These are phyloP conservation scores for Pseudonectria buxi DNA, from an alignment of 2,329 filamentous ascomycete genomes.

Conservation along the genomic window DNA sequence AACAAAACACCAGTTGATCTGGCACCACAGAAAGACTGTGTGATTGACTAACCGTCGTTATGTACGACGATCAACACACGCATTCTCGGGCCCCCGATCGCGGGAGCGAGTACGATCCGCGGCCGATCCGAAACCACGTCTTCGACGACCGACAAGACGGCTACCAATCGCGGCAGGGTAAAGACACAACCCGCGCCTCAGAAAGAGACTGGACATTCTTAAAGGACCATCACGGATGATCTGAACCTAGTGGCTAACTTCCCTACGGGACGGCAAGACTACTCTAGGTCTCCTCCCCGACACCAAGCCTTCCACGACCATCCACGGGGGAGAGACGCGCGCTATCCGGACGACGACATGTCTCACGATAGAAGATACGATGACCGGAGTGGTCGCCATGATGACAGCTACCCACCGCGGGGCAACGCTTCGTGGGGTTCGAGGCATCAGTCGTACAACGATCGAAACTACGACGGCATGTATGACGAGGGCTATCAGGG, in stretches of 20 bases:
- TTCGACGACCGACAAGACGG: slow-evolving; percentile 29
- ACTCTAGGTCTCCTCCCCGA: slow-evolving; percentile 37
- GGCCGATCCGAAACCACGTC: slow-evolving; percentile 16
- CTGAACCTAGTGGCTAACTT: slow-evolving; percentile 39
- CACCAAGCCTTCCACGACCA: slow-evolving; percentile 30
- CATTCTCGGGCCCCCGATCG: slow-evolving; percentile 21
- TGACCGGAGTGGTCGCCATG: slow-evolving; percentile 21
- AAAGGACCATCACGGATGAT: slow-evolving; percentile 21
- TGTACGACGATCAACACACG: slow-evolving; percentile 38
- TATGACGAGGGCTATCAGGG: slow-evolving; percentile 32
- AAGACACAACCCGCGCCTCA: slow-evolving; percentile 32
- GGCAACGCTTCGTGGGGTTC: slow-evolving; percentile 18
- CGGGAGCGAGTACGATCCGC: slow-evolving; percentile 21
- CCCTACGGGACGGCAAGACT: slow-evolving; percentile 36
- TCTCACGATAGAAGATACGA: slow-evolving; percentile 17
- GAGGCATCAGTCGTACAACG: slow-evolving; percentile 22
- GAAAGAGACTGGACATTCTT: slow-evolving; percentile 17
- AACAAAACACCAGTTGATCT: not conserved
- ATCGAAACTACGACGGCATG: slow-evolving; percentile 31
- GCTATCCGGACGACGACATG: slow-evolving; percentile 19
- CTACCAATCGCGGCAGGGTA: slow-evolving; percentile 45
- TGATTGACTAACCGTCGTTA: slow-evolving; percentile 22
- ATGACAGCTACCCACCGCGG: slow-evolving; percentile 19
- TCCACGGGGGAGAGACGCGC: slow-evolving; percentile 22
- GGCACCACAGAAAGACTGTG: slow-evolving; percentile 3